Evolutionary conservation across 257 asterid genomes (phyloP), one percentile per base, ranked within the genome.

Genomic region (Solanum tarapatanum): DNA sequence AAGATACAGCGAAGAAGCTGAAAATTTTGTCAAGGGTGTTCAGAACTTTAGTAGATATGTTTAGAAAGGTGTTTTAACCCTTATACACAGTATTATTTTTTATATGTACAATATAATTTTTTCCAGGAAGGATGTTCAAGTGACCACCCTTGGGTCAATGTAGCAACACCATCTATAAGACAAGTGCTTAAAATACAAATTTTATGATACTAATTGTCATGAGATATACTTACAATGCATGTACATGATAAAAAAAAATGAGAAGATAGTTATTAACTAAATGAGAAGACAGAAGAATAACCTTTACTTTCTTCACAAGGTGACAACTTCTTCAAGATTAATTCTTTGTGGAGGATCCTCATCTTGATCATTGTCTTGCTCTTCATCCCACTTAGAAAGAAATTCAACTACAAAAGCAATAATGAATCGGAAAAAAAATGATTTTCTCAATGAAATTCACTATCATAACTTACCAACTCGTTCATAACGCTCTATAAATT

Each of bases 301-400:
- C 60, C 60, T 76, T 37, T 76, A 76, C 23, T 76, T 76, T 76
- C 60, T n/a, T 76, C 83, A 39, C 35, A 76, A n/a, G 60, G 6
- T 39, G 35, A n/a, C 62, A 45, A 60, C 64, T 45, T 79, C 26
- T 79, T 80, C 85, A 41, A 41, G 10, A 26, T 23, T 4, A 76
- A 8, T 37, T 76, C 32, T 11, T 5, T 36, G 48, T 75, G 11
- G 64, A 36, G 28, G 26, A 33, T 24, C 26, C 72, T 64, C 72
- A 64, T n/a, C 28, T n/a, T 64, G 93, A 82, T 92, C 99, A 85
- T 86, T 94, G 62, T 93, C 98, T 89, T 93, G 96, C 51, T 94
- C 98, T 83, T 94, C 97, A 88, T 85, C 92, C 99, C 96, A 95
- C 90, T 92, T 86, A 84, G 97, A 93, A 86, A 97, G 96, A 92